Evolutionary conservation across 768 basidiomycete genomes (phyloP).

Genomic region (Boletus edulis): DNA sequence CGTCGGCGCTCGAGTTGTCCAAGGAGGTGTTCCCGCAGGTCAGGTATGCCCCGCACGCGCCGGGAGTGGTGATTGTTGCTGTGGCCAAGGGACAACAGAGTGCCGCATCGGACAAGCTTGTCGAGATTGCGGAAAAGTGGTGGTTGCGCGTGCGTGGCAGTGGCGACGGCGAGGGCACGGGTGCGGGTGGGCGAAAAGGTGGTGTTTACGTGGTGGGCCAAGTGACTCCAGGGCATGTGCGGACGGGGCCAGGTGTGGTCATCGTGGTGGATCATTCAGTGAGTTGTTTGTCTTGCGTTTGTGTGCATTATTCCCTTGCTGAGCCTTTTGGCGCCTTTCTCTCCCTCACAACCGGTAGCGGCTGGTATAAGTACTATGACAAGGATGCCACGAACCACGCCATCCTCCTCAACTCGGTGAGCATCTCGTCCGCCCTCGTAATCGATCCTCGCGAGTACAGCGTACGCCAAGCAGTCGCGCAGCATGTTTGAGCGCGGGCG

Average conservation of each 20-base stretch:
- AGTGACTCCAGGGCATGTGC: slow-evolving; percentile 39
- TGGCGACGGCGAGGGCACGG: slow-evolving; percentile 15
- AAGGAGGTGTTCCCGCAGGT: slow-evolving; percentile 78
- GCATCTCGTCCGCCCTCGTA: slow-evolving; percentile 70
- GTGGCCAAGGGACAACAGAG: slow-evolving; percentile 36
- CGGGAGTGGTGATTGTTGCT: slow-evolving; percentile 77
- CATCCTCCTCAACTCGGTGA: slow-evolving; percentile 53
- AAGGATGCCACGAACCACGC: slow-evolving; percentile 38
- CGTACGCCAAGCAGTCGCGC: slow-evolving; percentile 62
- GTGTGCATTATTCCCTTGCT: not conserved
- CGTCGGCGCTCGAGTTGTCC: slow-evolving; percentile 69
- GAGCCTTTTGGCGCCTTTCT: no score
- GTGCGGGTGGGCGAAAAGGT: slow-evolving; percentile 36
- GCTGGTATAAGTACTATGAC: slow-evolving; percentile 50
- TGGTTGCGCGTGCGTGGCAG: slow-evolving; percentile 28
- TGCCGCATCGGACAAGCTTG: slow-evolving; percentile 45
- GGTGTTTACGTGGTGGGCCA: slow-evolving; percentile 85
- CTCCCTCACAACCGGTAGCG: slow-evolving; percentile 37
- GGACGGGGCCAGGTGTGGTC: slow-evolving; percentile 29
- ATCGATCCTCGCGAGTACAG: slow-evolving; percentile 50
- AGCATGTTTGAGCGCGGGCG: slow-evolving; percentile 63
- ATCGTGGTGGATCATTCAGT: slow-evolving; percentile 55
- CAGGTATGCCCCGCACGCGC: slow-evolving; percentile 75
- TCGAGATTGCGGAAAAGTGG: slow-evolving; percentile 61
- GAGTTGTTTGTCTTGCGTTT: not conserved